Evolutionary conservation across 805 yeast genomes (phyloP).

Genomic region (Wickerhamiella alocasiicola): DNA sequence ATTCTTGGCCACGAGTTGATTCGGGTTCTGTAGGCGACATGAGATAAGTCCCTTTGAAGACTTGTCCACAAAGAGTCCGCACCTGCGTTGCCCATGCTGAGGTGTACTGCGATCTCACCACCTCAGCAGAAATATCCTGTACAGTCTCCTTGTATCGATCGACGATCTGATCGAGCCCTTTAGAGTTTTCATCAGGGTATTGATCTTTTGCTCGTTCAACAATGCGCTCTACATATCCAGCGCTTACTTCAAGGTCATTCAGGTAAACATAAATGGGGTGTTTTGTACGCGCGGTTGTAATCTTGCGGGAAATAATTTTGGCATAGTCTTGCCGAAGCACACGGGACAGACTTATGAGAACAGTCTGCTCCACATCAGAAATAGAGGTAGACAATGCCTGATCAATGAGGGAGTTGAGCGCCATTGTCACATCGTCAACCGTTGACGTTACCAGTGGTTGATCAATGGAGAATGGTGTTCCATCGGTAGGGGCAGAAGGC

Average conservation of each 20-base stretch:
- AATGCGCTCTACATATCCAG: conserved; percentile 41
- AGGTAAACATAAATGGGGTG: conserved; percentile 44
- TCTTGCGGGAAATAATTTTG: conserved; percentile 39
- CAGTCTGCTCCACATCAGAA: conserved; percentile 38
- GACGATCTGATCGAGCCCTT: conserved; percentile 19
- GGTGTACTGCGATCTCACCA: conserved; percentile 32
- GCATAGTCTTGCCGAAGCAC: conserved; percentile 54
- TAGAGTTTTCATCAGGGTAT: conserved; percentile 12
- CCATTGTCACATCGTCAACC: conserved; percentile 71
- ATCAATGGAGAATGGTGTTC: conserved; percentile 21
- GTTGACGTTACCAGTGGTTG: conserved; percentile 59
- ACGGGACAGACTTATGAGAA: conserved; percentile 43
- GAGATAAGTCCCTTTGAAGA: conserved; percentile 32
- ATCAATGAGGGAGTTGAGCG: conserved; percentile 53
- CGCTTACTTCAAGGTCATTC: conserved; percentile 58
- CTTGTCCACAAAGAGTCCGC: conserved; percentile 22
- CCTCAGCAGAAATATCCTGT: conserved; percentile 33
- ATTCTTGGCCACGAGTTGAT: conserved; percentile 27
- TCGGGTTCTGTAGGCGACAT: conserved; percentile 24
- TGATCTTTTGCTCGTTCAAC: conserved; percentile 18
- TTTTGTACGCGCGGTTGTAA: conserved; percentile 31
- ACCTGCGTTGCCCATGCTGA: background rate
- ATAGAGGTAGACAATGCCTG: conserved; percentile 67
- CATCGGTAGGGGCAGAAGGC: conserved; percentile 39
- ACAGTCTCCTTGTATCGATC: conserved; percentile 27